Evolutionary conservation across 2,329 filamentous ascomycete genomes (phyloP).

Genomic region (Myriosclerotinia duriaeana): DNA sequence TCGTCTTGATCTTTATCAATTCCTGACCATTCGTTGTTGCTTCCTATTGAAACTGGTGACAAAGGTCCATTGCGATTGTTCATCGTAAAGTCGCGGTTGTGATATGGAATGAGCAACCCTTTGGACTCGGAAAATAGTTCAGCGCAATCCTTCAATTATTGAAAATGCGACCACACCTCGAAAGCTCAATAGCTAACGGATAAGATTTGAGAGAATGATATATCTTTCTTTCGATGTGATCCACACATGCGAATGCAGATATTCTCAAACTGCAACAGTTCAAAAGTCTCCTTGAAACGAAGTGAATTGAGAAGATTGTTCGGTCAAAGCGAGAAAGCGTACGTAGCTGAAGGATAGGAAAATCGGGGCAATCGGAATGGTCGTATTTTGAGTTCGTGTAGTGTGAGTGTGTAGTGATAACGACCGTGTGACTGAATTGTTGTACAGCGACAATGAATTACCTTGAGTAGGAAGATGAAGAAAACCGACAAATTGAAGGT

Average conservation of each 20-base stretch:
- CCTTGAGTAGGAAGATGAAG: not conserved
- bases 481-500: not conserved
- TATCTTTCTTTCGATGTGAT: conserved; percentile 4
- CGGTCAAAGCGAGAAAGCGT: conserved; percentile 24
- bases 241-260: conserved; percentile 14
- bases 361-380: conserved; percentile 4
- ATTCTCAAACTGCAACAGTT: conserved; percentile 18
- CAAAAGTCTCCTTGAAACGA: conserved; percentile 19
- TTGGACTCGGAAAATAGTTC: conserved; percentile 15
- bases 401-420: not conserved
- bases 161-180: not conserved
- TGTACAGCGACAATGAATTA: conserved; percentile 24
- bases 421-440: conserved; percentile 23
- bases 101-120: conserved; percentile 13
- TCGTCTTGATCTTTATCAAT: conserved; percentile 63
- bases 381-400: not conserved
- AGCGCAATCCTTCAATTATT: conserved; percentile 13
- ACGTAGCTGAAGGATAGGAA: conserved; percentile 20
- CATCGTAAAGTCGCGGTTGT: conserved; percentile 49
- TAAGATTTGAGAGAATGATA: not conserved
- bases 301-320: conserved; percentile 18
- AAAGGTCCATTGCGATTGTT: conserved; percentile 73
- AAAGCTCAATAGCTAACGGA: conserved; percentile 12
- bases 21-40: conserved; percentile 77
- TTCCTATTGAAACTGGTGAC: conserved; percentile 73